phyloP scores from a whole-genome alignment of 805 yeast genomes.

The Candida easanensis region DNA sequence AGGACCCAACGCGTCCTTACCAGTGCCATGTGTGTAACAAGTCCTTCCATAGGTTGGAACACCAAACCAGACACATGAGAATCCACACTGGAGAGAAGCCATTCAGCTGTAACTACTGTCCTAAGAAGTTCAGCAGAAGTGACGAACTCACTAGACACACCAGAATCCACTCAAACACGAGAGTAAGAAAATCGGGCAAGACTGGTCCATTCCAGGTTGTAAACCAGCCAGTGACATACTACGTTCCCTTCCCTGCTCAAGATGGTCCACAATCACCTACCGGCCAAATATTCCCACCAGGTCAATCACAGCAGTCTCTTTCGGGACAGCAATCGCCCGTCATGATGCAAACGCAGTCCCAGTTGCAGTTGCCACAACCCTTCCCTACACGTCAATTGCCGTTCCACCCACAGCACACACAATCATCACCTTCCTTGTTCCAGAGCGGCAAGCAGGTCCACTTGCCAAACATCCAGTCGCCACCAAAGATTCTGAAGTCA shows the following conservation, averaged over 20 bases:
- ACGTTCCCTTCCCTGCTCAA: conserved; percentile 20
- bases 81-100: conserved; percentile 96
- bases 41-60: too few species aligned
- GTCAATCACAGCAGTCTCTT: conserved; percentile 5
- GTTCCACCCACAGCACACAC: conserved; percentile 7
- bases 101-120: conserved; percentile 76
- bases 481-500: conserved; percentile 29
- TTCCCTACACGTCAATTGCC: conserved; percentile 17
- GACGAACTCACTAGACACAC: conserved; percentile 88
- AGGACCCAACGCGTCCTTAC: conserved; percentile 56
- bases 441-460: conserved; percentile 19
- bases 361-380: conserved; percentile 1
- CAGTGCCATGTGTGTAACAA: conserved; percentile 81
- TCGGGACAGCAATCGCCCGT: conserved; percentile 5
- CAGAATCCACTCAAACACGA: conserved; percentile 70
- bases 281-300: conserved; percentile 5
- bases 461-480: conserved; percentile 28
- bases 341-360: conserved; percentile 3
- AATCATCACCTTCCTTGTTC: conserved; percentile 19
- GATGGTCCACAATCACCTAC: conserved; percentile 11
- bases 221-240: conserved; percentile 29
- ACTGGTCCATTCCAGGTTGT: conserved; percentile 12
- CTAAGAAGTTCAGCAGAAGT: conserved; percentile 72
- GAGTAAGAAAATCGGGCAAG: conserved; percentile 40
- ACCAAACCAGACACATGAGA: too few species aligned